Conservation (phyloP, 1,139 yeast genomes). For the Torulaspora pretoriensis region DNA sequence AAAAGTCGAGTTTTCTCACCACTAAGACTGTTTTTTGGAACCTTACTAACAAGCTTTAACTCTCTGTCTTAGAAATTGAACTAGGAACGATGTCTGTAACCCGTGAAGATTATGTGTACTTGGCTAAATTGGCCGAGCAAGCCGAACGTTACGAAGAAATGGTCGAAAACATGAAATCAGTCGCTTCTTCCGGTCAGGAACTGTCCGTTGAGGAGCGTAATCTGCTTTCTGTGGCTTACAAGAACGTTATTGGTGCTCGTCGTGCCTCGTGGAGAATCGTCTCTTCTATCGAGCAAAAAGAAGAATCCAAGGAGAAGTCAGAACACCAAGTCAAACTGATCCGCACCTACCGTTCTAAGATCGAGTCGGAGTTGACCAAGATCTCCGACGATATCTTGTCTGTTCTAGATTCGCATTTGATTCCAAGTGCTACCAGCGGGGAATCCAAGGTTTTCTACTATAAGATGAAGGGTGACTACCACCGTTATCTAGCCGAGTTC, state of each 20-base stretch:
- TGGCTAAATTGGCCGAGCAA: constrained; percentile 98
- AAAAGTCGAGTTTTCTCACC: constrained; percentile 4
- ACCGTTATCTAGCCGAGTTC: constrained; percentile 97
- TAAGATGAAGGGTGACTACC: constrained; percentile 99
- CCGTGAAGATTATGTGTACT: constrained; percentile 97
- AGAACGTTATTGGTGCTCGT: constrained; percentile 97
- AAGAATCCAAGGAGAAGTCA: constrained; percentile 88
- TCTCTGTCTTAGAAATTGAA: constrained; percentile 1
- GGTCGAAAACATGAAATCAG: constrained; percentile 98
- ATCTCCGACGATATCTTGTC: constrained; percentile 91
- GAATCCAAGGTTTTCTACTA: constrained; percentile 97
- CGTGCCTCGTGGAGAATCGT: constrained; percentile 99
- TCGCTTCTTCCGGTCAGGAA: constrained; percentile 94
- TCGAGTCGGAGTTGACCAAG: constrained; percentile 87
- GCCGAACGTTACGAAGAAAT: constrained; percentile 99
- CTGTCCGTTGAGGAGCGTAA: constrained; percentile 97
- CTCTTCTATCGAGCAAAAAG: constrained; percentile 95
- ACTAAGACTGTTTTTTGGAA: neutral
- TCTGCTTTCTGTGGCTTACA: constrained; percentile 93
- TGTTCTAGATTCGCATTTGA: constrained; percentile 83
- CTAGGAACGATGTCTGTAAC: constrained; percentile 38
- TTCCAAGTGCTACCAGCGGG: constrained; percentile 92
- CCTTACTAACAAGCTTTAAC: constrained; percentile 4
- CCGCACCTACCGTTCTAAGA: constrained; percentile 91
- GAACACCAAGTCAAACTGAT: constrained; percentile 73